Evolutionary conservation across 2,329 filamentous ascomycete species (phyloP), one percentile per base, ranked within the genome.

Genomic region (Talaromyces sp.): DNA sequence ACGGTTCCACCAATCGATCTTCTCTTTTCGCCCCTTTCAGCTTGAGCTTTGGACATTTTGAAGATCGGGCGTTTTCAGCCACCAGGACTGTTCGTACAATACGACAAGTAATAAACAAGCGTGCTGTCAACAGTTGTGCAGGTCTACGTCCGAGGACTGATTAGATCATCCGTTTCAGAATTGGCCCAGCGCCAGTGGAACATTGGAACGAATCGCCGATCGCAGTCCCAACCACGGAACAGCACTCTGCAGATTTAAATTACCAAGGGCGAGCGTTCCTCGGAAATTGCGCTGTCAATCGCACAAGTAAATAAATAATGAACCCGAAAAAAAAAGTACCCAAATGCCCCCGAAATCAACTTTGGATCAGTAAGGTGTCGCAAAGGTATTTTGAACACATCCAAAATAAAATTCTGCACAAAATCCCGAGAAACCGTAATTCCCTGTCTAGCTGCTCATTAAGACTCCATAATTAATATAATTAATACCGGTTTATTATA

Each of bases 101-200:
- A 19, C 16, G 29, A 46, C 13, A 46, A 33, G 39, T n/a, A 45
- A 46, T 40, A 41, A 53, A 49, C 35, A 44, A 39, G 4, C n/a
- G n/a, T n/a, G n/a, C n/a, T n/a, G n/a, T n/a, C n/a, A n/a, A n/a
- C n/a, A n/a, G n/a, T n/a, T n/a, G n/a, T n/a, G n/a, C n/a, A n/a
- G n/a, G n/a, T n/a, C n/a, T n/a, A n/a, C n/a, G n/a, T n/a, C n/a
- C 24, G 13, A 13, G 36, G 22, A 41, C 16, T 44, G 44, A 27
- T 44, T 37, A 46, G 36, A 36, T 33, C 48, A 37, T 30, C 43
- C 45, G 49, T 55, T 51, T 55, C 52, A 55, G 49, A 48, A 19
- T 50, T 10, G 33, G 30, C 49, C 41, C 27, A 3, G 19, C 29
- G 9, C 54, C 56, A 54, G 43, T 58, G 6, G 42, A 19, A 52